Conservation (phyloP, 1,284 basidiomycete species). For the Peniophora sp. region DNA sequence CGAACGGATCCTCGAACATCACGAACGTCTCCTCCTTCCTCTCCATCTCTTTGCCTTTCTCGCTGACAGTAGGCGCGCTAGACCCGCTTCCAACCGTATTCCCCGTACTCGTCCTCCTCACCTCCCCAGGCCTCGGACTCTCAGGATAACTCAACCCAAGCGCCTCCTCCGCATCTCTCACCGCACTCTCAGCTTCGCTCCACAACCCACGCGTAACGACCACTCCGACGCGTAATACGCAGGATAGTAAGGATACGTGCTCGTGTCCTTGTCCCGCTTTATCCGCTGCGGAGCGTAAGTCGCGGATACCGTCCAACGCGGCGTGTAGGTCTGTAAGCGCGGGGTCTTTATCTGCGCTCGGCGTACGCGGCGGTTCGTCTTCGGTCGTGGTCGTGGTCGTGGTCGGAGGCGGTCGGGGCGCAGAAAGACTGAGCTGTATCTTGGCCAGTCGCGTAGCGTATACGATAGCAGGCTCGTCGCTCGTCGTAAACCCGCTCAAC, state of each 20-base stretch:
- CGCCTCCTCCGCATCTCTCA: conserved; percentile 34
- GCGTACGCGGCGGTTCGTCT: conserved; percentile 3
- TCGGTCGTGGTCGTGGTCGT: conserved; percentile 8
- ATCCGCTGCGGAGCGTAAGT: conserved; percentile 31
- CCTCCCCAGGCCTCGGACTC: not conserved
- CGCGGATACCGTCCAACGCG: conserved; percentile 33
- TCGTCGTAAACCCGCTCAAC: conserved; percentile 33
- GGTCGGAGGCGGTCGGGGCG: conserved; percentile 8
- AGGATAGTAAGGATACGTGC: conserved; percentile 36
- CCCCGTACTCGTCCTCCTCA: not conserved
- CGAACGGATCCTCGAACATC: conserved; percentile 29
- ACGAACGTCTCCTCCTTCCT: conserved; percentile 19
- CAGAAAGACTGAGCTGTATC: conserved; percentile 34
- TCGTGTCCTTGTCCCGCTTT: conserved; percentile 27
- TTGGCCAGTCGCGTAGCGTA: conserved; percentile 47
- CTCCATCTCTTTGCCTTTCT: too few species aligned
- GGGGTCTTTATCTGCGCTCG: conserved; percentile 16
- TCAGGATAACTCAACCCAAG: conserved; percentile 31
- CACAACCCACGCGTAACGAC: conserved; percentile 46
- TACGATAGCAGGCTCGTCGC: conserved; percentile 43
- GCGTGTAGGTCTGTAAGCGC: conserved; percentile 26
- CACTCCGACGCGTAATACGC: conserved; percentile 41
- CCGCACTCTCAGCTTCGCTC: conserved; percentile 37
- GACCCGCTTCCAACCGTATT: not conserved
- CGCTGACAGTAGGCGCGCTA: not conserved